Conservation (phyloP, 495 filamentous ascomycete genomes). For the Talaromyces borbonicus region DNA sequence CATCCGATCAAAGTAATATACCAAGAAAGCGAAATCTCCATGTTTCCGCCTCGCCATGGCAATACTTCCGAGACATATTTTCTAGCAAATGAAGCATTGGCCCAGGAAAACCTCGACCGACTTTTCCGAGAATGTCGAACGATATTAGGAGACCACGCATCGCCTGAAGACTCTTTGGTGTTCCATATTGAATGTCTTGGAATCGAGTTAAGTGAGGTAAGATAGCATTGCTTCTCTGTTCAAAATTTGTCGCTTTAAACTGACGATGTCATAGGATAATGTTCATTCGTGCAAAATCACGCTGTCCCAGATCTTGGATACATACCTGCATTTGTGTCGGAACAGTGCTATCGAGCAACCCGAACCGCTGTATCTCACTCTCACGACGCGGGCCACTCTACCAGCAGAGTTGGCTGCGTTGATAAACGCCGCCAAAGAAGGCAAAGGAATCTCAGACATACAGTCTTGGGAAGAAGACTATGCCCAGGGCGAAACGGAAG, state of each 20-base stretch:
- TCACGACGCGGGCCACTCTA: slow-evolving; percentile 35
- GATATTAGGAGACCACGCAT: slow-evolving; percentile 57
- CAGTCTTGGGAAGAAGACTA: slow-evolving; percentile 28
- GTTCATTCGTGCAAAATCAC: slow-evolving; percentile 30
- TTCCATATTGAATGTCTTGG: slow-evolving; percentile 58
- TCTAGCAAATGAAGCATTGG: slow-evolving; percentile 54
- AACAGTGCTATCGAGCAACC: slow-evolving; percentile 49
- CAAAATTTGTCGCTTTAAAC: slow-evolving; percentile 17
- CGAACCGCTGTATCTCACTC: slow-evolving; percentile 46
- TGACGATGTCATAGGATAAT: slow-evolving; percentile 35
- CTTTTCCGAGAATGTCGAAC: slow-evolving; percentile 56
- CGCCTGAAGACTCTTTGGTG: slow-evolving; percentile 56
- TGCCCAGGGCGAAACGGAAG: slow-evolving; percentile 17
- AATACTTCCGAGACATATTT: slow-evolving; percentile 65
- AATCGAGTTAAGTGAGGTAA: slow-evolving; percentile 65
- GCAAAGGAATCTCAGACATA: slow-evolving; percentile 50
- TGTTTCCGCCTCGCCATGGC: slow-evolving; percentile 57
- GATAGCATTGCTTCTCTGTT: slow-evolving; percentile 6
- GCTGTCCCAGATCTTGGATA: slow-evolving; percentile 46
- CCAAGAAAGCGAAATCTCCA: slow-evolving; percentile 53
- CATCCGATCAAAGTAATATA: slow-evolving; percentile 55
- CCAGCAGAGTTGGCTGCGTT: slow-evolving; percentile 39
- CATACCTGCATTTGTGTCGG: slow-evolving; percentile 46
- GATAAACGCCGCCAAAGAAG: slow-evolving; percentile 42
- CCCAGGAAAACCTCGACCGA: slow-evolving; percentile 44